Evolutionary conservation across 2,329 filamentous ascomycete genomes (phyloP).

Genomic region (Colletotrichum kahawae): DNA sequence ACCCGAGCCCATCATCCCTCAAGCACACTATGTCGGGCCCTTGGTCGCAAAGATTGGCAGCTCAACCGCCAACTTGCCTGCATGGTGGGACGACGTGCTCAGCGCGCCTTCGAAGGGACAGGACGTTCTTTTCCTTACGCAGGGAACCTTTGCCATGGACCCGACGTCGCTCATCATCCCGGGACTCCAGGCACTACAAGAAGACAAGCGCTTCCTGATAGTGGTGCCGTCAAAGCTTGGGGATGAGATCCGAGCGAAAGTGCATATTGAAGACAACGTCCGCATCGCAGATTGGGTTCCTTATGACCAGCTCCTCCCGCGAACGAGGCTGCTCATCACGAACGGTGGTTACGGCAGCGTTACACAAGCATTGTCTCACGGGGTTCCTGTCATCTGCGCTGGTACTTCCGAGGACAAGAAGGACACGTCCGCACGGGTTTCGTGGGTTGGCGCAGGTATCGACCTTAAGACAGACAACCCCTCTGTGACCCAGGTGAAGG

Average conservation of each 20-base stretch:
- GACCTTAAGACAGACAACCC: constrained; percentile 40
- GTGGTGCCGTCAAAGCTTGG: constrained; percentile 37
- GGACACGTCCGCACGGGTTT: constrained; percentile 38
- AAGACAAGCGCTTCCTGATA: constrained; percentile 31
- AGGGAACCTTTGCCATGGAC: constrained; percentile 42
- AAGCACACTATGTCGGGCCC: constrained; percentile 37
- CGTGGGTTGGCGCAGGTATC: constrained; percentile 36
- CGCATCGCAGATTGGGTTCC: constrained; percentile 39
- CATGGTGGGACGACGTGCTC: constrained; percentile 36
- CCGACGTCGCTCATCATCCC: constrained; percentile 42
- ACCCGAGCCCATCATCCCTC: constrained; percentile 24
- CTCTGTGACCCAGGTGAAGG: constrained; percentile 27
- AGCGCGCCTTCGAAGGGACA: constrained; percentile 34
- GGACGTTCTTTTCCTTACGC: constrained; percentile 29
- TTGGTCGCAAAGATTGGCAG: constrained; percentile 30
- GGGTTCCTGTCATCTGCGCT: constrained; percentile 38
- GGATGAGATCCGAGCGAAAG: constrained; percentile 27
- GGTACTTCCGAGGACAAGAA: constrained; percentile 42
- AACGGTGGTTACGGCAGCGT: constrained; percentile 43
- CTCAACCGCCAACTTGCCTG: constrained; percentile 27
- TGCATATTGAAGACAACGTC: constrained; percentile 30
- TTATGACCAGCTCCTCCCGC: constrained; percentile 38
- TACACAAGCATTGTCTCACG: constrained; percentile 39
- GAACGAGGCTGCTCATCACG: constrained; percentile 37
- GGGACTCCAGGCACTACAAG: constrained; percentile 35